Percentiles rank a stretch among this genome's conserved stretches.
phyloP scores from a whole-genome alignment of 306 rosid genomes.

The Macrotyloma uniflorum region DNA sequence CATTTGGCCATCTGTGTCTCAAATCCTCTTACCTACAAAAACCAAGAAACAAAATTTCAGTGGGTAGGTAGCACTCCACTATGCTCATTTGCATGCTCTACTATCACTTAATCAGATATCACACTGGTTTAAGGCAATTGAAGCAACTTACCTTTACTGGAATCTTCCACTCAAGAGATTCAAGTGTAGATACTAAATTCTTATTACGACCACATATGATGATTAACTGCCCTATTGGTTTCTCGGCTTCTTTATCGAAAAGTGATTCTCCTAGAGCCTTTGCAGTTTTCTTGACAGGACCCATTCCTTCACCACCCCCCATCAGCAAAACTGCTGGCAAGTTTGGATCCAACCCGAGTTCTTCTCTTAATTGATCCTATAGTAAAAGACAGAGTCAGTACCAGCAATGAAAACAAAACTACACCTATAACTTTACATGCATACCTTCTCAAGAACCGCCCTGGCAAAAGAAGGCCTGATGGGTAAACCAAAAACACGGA shows the following conservation, averaged over 20 bases:
- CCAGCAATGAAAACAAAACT: conserved; percentile 13
- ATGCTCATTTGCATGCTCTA: background rate
- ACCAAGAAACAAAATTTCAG: conserved; percentile 36
- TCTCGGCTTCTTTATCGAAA: conserved; percentile 59
- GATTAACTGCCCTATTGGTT: conserved; percentile 82
- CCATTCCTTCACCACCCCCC: conserved; percentile 99
- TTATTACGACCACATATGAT: conserved; percentile 90
- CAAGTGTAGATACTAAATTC: conserved; percentile 61
- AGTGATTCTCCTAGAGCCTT: conserved; percentile 85
- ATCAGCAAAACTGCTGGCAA: conserved; percentile 92
- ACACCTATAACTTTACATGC: conserved; percentile 5
- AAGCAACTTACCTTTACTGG: conserved; percentile 73
- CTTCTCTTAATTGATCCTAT: conserved; percentile 82
- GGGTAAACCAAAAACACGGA: conserved; percentile 79
- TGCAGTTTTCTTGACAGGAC: conserved; percentile 96
- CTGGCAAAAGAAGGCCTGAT: conserved; percentile 95
- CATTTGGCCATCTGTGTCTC: conserved; percentile 92
- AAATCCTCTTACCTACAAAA: conserved; percentile 79
- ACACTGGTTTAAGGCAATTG: conserved; percentile 6
- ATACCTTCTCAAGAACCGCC: conserved; percentile 74
- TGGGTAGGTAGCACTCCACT: background rate
- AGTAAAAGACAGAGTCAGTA: conserved; percentile 30
- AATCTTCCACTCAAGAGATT: conserved; percentile 74
- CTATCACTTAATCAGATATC: background rate
- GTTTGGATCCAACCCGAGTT: conserved; percentile 78